phyloP scores from a whole-genome alignment of 163 green algal genomes.

The Trebouxia gelatinosa region DNA sequence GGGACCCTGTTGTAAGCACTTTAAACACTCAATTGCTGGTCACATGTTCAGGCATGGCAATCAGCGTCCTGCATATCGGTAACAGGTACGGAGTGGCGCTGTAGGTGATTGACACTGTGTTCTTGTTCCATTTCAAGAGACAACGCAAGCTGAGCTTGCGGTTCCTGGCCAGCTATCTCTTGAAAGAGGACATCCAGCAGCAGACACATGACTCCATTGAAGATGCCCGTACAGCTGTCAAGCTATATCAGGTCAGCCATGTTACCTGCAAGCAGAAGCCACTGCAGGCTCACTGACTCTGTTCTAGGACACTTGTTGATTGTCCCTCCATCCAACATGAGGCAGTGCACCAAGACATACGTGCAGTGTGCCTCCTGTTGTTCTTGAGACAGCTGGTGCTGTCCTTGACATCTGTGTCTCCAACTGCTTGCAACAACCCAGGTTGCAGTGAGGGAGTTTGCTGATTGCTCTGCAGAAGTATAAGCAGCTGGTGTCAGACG shows the following conservation, averaged over 20 bases:
- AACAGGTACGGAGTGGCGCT: no score
- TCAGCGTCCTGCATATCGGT: no score
- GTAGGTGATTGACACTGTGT: constrained; percentile 88
- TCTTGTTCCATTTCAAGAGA: constrained; percentile 84
- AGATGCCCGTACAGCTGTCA: constrained; percentile 86
- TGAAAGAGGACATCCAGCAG: constrained; percentile 74
- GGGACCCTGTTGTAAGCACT: no score
- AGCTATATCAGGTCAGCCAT: constrained; percentile 64
- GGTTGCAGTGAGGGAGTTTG: not conserved
- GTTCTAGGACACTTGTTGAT: no score
- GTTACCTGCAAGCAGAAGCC: no score
- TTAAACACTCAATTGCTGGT: no score
- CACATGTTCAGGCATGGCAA: no score
- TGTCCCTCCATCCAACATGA: not conserved
- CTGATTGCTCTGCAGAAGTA: constrained; percentile 19
- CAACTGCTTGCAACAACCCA: no score
- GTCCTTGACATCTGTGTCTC: not conserved
- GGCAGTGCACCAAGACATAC: not conserved
- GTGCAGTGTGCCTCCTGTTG: not conserved
- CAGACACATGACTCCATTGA: constrained; percentile 90
- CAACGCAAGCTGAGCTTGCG: constrained; percentile 87
- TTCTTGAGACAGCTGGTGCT: not conserved
- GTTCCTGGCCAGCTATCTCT: constrained; percentile 90
- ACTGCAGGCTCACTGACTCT: no score
- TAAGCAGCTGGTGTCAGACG: constrained; percentile 26